Conservation (phyloP, 805 yeast species). For the Candida khao-thaluensis region DNA sequence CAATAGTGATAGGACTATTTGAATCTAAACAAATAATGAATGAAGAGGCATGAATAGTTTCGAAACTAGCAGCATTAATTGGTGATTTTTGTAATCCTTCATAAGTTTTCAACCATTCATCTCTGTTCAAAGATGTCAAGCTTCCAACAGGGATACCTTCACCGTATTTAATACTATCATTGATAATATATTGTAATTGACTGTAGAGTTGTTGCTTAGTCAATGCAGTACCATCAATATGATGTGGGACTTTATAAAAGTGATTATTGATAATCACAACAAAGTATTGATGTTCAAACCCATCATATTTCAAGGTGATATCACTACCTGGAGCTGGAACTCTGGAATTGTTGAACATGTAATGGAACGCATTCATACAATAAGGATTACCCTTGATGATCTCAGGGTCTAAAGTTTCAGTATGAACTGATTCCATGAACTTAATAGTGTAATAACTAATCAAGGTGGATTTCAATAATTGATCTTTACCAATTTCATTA, state of each 20-base stretch:
- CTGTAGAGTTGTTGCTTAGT: conserved; percentile 50
- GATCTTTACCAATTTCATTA: conserved; percentile 59
- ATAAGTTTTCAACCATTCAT: conserved; percentile 68
- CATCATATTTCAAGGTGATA: conserved; percentile 52
- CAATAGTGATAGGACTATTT: conserved; percentile 71
- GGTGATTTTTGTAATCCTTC: conserved; percentile 58
- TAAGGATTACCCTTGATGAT: conserved; percentile 74
- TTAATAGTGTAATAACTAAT: conserved; percentile 64
- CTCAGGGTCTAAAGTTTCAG: conserved; percentile 79
- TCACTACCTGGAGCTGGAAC: conserved; percentile 71
- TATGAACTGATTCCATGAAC: conserved; percentile 65
- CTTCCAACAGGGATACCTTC: conserved; percentile 64
- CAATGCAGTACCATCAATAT: conserved; percentile 44
- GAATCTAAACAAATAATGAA: conserved; percentile 78
- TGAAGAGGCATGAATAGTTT: conserved; percentile 71
- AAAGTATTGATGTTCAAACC: conserved; percentile 59
- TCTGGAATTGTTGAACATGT: conserved; percentile 88
- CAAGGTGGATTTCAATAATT: conserved; percentile 72
- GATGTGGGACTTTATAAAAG: conserved; percentile 74
- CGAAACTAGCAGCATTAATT: conserved; percentile 57
- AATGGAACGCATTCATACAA: conserved; percentile 90
- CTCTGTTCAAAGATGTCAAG: conserved; percentile 82
- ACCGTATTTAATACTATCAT: conserved; percentile 40
- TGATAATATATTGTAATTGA: conserved; percentile 56
- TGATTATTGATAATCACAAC: conserved; percentile 73